phyloP scores from a whole-genome alignment of 495 filamentous ascomycete species.

The Parathielavia appendiculata region DNA sequence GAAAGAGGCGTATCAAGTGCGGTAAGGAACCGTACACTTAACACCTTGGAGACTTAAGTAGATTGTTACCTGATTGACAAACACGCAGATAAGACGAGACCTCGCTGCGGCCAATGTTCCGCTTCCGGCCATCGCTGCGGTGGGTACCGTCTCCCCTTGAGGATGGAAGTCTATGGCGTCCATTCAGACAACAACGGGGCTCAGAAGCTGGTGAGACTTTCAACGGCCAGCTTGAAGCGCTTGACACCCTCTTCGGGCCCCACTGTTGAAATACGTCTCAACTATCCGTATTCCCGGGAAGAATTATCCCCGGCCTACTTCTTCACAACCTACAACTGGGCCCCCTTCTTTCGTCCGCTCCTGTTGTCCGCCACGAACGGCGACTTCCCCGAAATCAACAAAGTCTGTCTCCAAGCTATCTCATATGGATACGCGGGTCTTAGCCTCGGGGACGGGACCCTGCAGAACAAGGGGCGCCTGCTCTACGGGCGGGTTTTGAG shows the following conservation, averaged over 20 bases:
- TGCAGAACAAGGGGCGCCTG: background rate
- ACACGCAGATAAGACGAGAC: slow-evolving; percentile 2
- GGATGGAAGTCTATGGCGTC: slow-evolving; percentile 3
- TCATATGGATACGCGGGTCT: background rate
- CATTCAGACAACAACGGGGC: background rate
- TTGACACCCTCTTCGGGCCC: background rate
- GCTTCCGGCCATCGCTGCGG: slow-evolving; percentile 5
- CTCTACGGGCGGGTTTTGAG: background rate
- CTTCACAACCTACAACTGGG: slow-evolving; percentile 7
- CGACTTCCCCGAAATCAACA: background rate
- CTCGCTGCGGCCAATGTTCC: slow-evolving; percentile 1
- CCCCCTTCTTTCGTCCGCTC: slow-evolving; percentile 13
- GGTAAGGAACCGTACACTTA: background rate
- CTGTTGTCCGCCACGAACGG: background rate
- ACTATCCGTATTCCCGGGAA: background rate
- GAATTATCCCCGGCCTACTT: slow-evolving; percentile 7
- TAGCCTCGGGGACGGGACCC: background rate
- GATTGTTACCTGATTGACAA: background rate
- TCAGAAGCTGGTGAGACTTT: background rate
- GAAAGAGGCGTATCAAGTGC: slow-evolving; percentile 8
- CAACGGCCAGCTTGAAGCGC: background rate
- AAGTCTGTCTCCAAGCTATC: background rate
- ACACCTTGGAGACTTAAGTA: too few species aligned
- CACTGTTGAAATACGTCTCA: background rate
- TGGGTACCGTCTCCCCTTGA: slow-evolving; percentile 4